Conservation (phyloP, 73 alveolate species). For the Blepharisma stoltei region DNA sequence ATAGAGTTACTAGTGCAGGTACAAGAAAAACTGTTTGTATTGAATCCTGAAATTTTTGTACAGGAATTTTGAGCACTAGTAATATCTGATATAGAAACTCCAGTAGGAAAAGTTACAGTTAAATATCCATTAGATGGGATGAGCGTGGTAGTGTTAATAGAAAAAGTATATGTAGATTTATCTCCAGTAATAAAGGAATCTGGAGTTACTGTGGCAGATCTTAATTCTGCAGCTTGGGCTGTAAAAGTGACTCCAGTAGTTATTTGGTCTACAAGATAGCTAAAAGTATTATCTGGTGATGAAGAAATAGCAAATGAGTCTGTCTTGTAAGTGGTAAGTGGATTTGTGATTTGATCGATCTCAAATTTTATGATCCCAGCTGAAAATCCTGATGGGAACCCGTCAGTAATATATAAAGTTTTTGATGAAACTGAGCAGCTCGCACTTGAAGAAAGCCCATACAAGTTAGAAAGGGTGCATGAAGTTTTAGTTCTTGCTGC, state of each 20-base stretch:
- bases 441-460: constrained; percentile 3
- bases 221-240: constrained; percentile 9
- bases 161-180: not conserved
- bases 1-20: not conserved
- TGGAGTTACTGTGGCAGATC: not conserved
- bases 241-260: constrained; percentile 22
- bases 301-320: not conserved
- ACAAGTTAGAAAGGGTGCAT: not conserved
- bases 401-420: not conserved
- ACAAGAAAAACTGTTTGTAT: not conserved
- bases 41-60: not conserved
- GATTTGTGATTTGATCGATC: not conserved
- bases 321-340: not conserved
- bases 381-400: constrained; percentile 13
- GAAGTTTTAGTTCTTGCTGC: not conserved
- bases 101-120: not conserved
- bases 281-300: not conserved
- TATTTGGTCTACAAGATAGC: not conserved
- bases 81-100: not conserved
- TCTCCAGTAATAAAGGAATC: not conserved
- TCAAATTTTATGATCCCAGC: constrained; percentile 12
- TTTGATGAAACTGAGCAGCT: not conserved
- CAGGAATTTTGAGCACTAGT: not conserved
- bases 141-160: not conserved
- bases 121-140: constrained; percentile 1